These are phyloP conservation scores for Penicillium bovifimosum DNA, from an alignment of 495 filamentous ascomycete genomes.

Conservation along the genomic window DNA sequence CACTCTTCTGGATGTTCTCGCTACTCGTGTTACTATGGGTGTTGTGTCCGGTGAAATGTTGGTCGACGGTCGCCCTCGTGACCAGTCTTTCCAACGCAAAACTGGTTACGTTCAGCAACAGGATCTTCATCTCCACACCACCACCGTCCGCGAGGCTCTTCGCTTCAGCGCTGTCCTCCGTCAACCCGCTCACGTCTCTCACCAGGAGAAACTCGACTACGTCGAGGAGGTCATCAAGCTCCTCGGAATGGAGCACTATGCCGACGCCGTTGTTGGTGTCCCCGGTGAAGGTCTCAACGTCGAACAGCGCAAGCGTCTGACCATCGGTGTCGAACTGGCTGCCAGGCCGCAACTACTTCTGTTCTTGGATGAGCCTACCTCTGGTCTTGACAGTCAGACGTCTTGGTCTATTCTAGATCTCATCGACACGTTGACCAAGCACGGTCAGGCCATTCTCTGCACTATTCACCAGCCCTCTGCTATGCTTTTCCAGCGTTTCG, in stretches of 20 bases:
- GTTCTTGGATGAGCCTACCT: constrained; percentile 89
- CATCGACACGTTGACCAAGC: constrained; percentile 79
- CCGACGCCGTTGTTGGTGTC: constrained; percentile 41
- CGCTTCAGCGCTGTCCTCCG: constrained; percentile 80
- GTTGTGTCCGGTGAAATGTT: constrained; percentile 50
- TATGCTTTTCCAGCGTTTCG: constrained; percentile 92
- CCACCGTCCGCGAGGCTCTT: constrained; percentile 80
- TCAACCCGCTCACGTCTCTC: constrained; percentile 66
- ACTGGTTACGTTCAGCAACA: constrained; percentile 96
- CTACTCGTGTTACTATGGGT: constrained; percentile 49
- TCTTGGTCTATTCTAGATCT: constrained; percentile 86
- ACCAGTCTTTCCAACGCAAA: constrained; percentile 83
- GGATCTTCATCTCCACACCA: constrained; percentile 82
- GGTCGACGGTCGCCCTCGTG: constrained; percentile 51
- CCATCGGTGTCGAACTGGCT: constrained; percentile 87
- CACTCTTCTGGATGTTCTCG: constrained; percentile 58
- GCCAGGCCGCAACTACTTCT: constrained; percentile 80
- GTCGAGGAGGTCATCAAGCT: constrained; percentile 91
- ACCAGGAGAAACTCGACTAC: constrained; percentile 77
- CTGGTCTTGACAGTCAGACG: constrained; percentile 82
- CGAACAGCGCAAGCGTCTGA: constrained; percentile 83
- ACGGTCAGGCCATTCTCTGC: constrained; percentile 86
- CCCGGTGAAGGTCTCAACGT: constrained; percentile 68
- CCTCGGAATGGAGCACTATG: constrained; percentile 69
- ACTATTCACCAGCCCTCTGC: constrained; percentile 96